Conservation (phyloP, 495 filamentous ascomycete genomes). For the Lophium mytilinum region DNA sequence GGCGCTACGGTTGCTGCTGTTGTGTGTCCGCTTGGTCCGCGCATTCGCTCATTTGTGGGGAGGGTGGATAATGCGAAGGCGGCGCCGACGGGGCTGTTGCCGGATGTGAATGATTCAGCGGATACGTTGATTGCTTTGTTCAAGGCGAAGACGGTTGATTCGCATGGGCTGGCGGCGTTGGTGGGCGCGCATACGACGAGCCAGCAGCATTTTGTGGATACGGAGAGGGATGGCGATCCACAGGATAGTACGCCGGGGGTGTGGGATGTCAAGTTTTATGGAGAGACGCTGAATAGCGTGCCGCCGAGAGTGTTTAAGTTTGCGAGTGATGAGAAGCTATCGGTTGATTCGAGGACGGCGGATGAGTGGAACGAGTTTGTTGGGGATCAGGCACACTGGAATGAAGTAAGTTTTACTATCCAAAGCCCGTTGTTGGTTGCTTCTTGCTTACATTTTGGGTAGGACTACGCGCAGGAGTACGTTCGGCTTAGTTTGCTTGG, state of each 20-base stretch:
- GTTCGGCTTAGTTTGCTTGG: conserved; percentile 37
- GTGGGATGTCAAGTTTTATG: conserved; percentile 43
- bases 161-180: conserved; percentile 40
- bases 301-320: conserved; percentile 41
- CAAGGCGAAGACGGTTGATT: conserved; percentile 41
- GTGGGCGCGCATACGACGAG: conserved; percentile 44
- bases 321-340: conserved; percentile 37
- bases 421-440: background rate
- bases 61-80: conserved; percentile 31
- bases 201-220: conserved; percentile 40
- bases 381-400: conserved; percentile 32
- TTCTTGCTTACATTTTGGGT: conserved; percentile 1
- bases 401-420: conserved; percentile 27
- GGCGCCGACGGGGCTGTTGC: conserved; percentile 31
- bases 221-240: conserved; percentile 26
- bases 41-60: conserved; percentile 35
- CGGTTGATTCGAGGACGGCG: conserved; percentile 31
- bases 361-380: conserved; percentile 33
- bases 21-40: conserved; percentile 21
- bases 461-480: conserved; percentile 38
- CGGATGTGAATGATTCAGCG: conserved; percentile 26
- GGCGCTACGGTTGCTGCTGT: conserved; percentile 24
- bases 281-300: conserved; percentile 29
- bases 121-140: conserved; percentile 39
- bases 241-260: conserved; percentile 39